Evolutionary conservation across 169 alveolate species (phyloP), one percentile per base, ranked within the genome.

Genomic region (Plasmodium coatneyi): DNA sequence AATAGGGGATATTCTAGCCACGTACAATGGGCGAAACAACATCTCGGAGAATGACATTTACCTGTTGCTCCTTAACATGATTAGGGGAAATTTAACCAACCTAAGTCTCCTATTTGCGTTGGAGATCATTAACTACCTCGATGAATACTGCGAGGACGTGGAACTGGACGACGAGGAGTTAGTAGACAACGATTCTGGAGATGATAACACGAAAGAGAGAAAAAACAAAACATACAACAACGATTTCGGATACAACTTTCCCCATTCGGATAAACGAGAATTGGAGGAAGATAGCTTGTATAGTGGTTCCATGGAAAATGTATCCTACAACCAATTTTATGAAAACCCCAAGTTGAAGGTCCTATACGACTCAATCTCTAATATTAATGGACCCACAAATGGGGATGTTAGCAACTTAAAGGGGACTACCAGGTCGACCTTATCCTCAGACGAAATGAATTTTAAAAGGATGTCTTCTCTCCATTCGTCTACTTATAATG

Each of bases 31-130:
- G 12, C 16, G 49, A 2, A 41, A 54, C n/a, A 16, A 28, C 0
- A 25, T 89, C 30, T 79, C 83, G 32, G 78, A 79, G 52, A 22
- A 89, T 54, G 54, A 60, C 46, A 89, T 89, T 3, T 89, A 89
- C 82, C 43, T 56, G 7, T 89, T 89, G 72, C 25, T 89, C 1
- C 76, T 56, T 16, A 66, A 89, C 52, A 78, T 89, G 43, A 34
- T 80, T 56, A 89, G n/a, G 43, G 94, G 94, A 0, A 79, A 89
- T n/a, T 89, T 89, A 52, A 78, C 81, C 30, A 89, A 89, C 71
- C 71, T 89, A 52, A 89, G 94, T 66, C 71, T 89, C 39, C 81
- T 89, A 89, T 89, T 89, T 89, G 60, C 94, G 2, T n/a, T 89
- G 32, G 94, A 89, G 34, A 79, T 89, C n/a, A 79, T 79, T 36